phyloP scores from a whole-genome alignment of 805 yeast species.

The Spathaspora boniae region DNA sequence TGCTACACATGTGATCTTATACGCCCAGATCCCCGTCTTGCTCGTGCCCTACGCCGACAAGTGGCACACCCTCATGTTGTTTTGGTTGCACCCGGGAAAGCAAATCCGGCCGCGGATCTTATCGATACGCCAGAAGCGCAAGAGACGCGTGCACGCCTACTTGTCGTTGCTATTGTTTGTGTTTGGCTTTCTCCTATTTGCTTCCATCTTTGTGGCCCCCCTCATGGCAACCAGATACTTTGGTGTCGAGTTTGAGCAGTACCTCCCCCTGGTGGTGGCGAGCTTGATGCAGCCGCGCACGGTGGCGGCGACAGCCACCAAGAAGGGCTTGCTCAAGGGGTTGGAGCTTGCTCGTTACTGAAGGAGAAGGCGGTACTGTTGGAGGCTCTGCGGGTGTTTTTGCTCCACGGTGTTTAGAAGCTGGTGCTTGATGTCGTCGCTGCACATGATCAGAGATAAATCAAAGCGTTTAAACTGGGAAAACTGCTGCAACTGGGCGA shows the following conservation, averaged over 20 bases:
- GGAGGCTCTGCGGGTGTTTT: conserved; percentile 3
- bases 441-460: conserved; percentile 32
- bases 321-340: conserved; percentile 35
- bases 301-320: conserved; percentile 11
- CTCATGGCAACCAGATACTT: conserved; percentile 28
- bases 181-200: conserved; percentile 19
- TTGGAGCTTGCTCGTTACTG: conserved; percentile 9
- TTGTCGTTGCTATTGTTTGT: conserved; percentile 35
- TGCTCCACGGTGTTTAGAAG: conserved; percentile 7
- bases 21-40: conserved; percentile 57
- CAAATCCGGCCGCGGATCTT: conserved; percentile 48
- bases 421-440: conserved; percentile 14
- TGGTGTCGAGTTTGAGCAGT: conserved; percentile 36
- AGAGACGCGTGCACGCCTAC: conserved; percentile 31
- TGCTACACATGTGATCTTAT: conserved; percentile 55
- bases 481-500: conserved; percentile 21
- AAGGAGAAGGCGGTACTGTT: conserved; percentile 4
- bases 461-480: conserved; percentile 33
- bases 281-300: conserved; percentile 44
- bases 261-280: conserved; percentile 35
- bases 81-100: conserved; percentile 62
- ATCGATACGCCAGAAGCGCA: conserved; percentile 40
- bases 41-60: conserved; percentile 61
- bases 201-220: conserved; percentile 39
- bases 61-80: conserved; percentile 62